Percentiles rank a stretch among this genome's conserved stretches.
Conservation (phyloP, 192 early-diverging fungal genomes). For the Umbelopsis ramanniana region DNA sequence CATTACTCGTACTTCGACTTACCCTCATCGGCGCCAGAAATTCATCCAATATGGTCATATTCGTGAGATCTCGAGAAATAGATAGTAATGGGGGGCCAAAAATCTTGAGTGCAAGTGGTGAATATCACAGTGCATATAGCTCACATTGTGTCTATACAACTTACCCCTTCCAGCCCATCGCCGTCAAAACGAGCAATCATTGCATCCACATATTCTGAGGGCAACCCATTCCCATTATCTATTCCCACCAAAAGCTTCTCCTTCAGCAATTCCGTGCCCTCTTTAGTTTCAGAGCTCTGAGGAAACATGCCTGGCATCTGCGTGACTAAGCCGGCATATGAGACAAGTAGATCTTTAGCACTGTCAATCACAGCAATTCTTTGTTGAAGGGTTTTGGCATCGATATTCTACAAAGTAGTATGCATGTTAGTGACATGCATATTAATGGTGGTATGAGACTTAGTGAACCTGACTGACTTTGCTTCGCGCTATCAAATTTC, state of each 20-base stretch:
- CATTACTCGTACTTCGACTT: constrained; percentile 1
- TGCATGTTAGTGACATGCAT: constrained; percentile 3
- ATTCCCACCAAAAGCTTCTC: constrained; percentile 49
- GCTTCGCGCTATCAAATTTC: constrained; percentile 53
- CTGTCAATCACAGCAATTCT: constrained; percentile 64
- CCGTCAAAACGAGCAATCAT: constrained; percentile 62
- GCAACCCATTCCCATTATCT: constrained; percentile 65
- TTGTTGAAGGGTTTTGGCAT: constrained; percentile 55
- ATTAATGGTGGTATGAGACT: constrained; percentile 1
- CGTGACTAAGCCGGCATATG: constrained; percentile 82
- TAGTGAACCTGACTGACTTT: constrained; percentile 41
- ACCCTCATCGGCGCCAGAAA: constrained; percentile 55
- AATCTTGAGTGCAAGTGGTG: constrained; percentile 42
- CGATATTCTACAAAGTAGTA: constrained; percentile 51
- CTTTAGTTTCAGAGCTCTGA: constrained; percentile 54
- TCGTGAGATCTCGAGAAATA: constrained; percentile 51
- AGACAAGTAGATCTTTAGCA: constrained; percentile 69
- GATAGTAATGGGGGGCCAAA: constrained; percentile 55
- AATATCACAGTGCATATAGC: neutral
- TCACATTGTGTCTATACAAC: neutral
- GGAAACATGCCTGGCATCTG: constrained; percentile 92
- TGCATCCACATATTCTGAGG: constrained; percentile 65
- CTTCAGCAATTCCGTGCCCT: too few relatives aligned
- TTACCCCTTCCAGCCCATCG: constrained; percentile 67
- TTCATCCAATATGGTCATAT: constrained; percentile 53